A percentile compares a stretch with the other conserved stretches of the same genome.
Conservation (phyloP, 352 stramenopile species). For the Phytophthora rubi region DNA sequence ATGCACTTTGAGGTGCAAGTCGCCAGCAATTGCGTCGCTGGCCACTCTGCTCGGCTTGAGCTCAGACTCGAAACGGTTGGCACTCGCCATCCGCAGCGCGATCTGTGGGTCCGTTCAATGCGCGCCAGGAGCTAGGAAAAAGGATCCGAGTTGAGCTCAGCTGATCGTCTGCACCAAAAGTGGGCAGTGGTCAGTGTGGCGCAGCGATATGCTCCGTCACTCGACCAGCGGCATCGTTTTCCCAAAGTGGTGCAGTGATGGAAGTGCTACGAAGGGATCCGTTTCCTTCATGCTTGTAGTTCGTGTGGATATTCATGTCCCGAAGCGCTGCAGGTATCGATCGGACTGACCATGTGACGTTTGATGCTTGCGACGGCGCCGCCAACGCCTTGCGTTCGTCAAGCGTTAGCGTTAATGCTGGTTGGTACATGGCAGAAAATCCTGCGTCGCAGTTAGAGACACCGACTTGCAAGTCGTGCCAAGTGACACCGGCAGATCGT, state of each 20-base stretch:
- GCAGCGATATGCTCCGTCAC: constrained; percentile 5
- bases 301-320: constrained; percentile 1
- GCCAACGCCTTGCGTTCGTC: constrained; percentile 21
- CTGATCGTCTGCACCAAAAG: constrained; percentile 8
- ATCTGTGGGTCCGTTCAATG: background rate
- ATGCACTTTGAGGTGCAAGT: constrained; percentile 4
- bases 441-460: background rate
- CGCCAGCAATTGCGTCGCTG: constrained; percentile 30
- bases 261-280: constrained; percentile 10
- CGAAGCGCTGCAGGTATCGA: background rate
- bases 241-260: constrained; percentile 1
- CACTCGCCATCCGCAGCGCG: constrained; percentile 2
- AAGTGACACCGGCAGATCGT: constrained; percentile 15
- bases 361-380: constrained; percentile 14
- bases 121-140: background rate
- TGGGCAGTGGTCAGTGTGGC: constrained; percentile 1
- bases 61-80: constrained; percentile 23
- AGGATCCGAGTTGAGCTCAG: constrained; percentile 4
- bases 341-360: constrained; percentile 5
- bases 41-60: constrained; percentile 28
- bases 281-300: constrained; percentile 1
- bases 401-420: constrained; percentile 8
- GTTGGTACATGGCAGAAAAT: constrained; percentile 11
- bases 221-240: constrained; percentile 1
- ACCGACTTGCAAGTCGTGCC: constrained; percentile 7